Base-by-base conservation (phyloP, 2,329 filamentous ascomycete genomes). In the Curvularia eragrostidis region DNA sequence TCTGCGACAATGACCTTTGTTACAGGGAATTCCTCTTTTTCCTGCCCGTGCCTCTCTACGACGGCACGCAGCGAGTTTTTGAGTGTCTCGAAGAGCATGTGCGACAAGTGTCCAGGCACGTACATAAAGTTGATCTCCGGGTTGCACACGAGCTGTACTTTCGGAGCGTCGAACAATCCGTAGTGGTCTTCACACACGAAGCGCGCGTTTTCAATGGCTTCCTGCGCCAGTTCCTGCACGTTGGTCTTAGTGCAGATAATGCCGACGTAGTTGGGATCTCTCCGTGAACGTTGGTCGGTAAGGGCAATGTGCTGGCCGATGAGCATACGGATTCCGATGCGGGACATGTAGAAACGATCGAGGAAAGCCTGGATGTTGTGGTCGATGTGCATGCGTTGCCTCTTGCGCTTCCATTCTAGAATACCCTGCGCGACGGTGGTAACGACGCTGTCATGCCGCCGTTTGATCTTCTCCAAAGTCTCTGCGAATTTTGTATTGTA, bases 161-260 rank as follows among this genome's bases (percentile, higher is more conserved):
- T 96, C 54, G 95, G 95, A 8, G 95, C 93, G 74, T 98, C 94
- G 72, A 98, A 99, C 10, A 99, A 83, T 61, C 95, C 95, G 75
- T 98, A 99, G 79, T 98, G 94, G 75, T 98, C 95, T 78, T 99
- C 95, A 75, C 95, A 99, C 32, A 99, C 95, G 73, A 98, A 99
- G n/a, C 95, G 88, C 41, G 95, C 95, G 71, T 99, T 99, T 74
- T 98, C 95, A 72, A 99, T 98, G 59, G 95, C 95, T 79, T 99
- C 95, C 74, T 97, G 89, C 3, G 95, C 95, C 48, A 99, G 87
- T 68, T 99, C 95, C 57, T 88, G 88, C 38, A 99, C 94, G 70
- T 97, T 99, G 24, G 95, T 98, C 81, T 96, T 97, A 59, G 95
- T 99, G 82, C 95, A 99, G 74, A 99, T 99, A 67, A 99, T 97